Evolutionary conservation across 352 stramenopile genomes (phyloP), one percentile per base, ranked within the genome.

Genomic region (Phytophthora ohioensis): DNA sequence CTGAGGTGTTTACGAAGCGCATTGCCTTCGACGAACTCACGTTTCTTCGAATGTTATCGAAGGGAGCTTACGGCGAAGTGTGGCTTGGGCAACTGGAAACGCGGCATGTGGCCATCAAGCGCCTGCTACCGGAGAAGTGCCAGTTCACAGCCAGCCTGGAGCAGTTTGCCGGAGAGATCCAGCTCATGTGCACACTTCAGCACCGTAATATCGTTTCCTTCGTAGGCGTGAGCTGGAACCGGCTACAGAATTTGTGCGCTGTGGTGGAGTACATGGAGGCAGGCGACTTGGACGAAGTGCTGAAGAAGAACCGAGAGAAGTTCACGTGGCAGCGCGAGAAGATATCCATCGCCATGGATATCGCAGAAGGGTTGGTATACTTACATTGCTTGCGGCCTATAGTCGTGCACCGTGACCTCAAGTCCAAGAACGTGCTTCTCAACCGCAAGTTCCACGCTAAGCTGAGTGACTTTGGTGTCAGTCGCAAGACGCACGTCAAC

Each of bases 391-490:
- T 88, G 58, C 79, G 81, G 2, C 86, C 90, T 2, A 78, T 86
- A 13, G 71, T 97, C 36, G 78, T 97, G 3, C 91, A 97, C 61
- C 85, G 90, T 35, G 90, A 97, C 34, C 76, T 97, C 67, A 97
- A 97, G 73, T 91, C 82, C 42, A 91, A 93, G 67, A 97, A 97
- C 45, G 82, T 96, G 43, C 77, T 96, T 42, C 74, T 97, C 3
- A 84, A 92, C 61, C 78, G 79, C 35, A 75, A 81, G 10, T 78
- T 80, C 38, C 79, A 88, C 21, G 88, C 83, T 32, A 97, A 97
- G 67, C 73, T 97, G 30, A 91, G 82, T n/a, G 91, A 97, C 70
- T 97, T 97, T 71, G 91, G 91, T 4, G 81, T 97, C 30, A 93
- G 85, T 46, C 82, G 89, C 39, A 86, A 93, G 62, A 84, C 86